Evolutionary conservation across 2,329 filamentous ascomycete species (phyloP).

Genomic region (Verticillium isaacii): DNA sequence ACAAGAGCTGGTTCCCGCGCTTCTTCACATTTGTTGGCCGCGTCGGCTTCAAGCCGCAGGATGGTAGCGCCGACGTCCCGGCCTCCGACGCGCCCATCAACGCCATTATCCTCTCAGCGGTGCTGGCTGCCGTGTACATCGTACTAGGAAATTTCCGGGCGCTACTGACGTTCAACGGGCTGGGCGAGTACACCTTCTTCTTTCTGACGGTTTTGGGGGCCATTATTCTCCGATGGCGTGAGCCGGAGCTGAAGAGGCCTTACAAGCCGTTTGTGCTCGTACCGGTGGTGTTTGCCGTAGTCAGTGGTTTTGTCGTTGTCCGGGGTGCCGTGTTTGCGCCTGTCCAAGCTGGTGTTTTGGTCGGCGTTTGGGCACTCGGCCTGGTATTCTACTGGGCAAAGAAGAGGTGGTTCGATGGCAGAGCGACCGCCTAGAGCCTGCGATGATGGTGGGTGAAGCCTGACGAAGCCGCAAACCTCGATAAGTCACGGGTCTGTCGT

Average conservation of each 20-base stretch:
- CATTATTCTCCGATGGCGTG: slow-evolving; percentile 49
- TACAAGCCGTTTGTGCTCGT: slow-evolving; percentile 49
- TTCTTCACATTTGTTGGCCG: slow-evolving; percentile 39
- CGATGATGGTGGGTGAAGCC: no score
- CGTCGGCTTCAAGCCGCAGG: slow-evolving; percentile 24
- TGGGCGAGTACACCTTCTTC: slow-evolving; percentile 60
- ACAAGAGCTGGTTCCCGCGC: slow-evolving; percentile 44
- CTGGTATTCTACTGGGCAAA: slow-evolving; percentile 32
- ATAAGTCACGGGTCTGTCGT: no score
- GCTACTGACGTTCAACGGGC: slow-evolving; percentile 54
- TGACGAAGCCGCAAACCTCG: no score
- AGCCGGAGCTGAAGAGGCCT: slow-evolving; percentile 49
- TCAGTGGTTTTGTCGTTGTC: slow-evolving; percentile 56
- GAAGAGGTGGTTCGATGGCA: slow-evolving; percentile 2
- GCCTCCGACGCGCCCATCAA: slow-evolving; percentile 48
- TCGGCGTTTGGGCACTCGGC: slow-evolving; percentile 45
- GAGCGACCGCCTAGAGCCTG: not conserved
- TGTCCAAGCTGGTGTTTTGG: slow-evolving; percentile 44
- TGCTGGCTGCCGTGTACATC: slow-evolving; percentile 52
- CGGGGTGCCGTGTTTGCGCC: slow-evolving; percentile 57
- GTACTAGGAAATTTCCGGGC: slow-evolving; percentile 56
- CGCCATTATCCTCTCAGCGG: slow-evolving; percentile 43
- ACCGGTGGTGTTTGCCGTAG: slow-evolving; percentile 47
- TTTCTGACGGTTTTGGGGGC: slow-evolving; percentile 57
- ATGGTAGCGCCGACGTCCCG: slow-evolving; percentile 1